Percentiles rank a stretch among this genome's conserved stretches.
phyloP scores from a whole-genome alignment of 768 basidiomycete species.

The Hirschioporus abietinus region DNA sequence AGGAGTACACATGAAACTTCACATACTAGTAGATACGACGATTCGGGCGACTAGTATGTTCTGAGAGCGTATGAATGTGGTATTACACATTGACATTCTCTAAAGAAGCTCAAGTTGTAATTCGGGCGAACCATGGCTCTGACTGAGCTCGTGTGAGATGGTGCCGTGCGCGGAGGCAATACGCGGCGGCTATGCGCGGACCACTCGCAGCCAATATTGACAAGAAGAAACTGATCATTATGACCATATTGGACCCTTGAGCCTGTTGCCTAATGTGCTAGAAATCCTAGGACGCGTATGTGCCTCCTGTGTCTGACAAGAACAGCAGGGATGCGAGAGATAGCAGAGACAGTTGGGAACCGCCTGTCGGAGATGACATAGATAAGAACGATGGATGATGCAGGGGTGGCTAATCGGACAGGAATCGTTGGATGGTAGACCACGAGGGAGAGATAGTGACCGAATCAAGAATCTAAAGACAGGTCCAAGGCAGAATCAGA shows the following conservation, averaged over 20 bases:
- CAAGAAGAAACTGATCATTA: too few species aligned
- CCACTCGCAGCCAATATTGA: too few species aligned
- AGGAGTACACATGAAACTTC: too few species aligned
- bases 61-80: too few species aligned
- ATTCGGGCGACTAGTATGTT: too few species aligned
- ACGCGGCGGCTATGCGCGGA: too few species aligned
- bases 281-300: background rate
- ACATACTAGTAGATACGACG: too few species aligned
- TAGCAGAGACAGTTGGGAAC: background rate
- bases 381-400: background rate
- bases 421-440: background rate
- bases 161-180: too few species aligned
- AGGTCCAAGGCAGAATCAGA: background rate
- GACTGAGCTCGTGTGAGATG: background rate
- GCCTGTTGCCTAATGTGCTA: too few species aligned
- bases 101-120: too few species aligned
- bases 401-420: background rate
- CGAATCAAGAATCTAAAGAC: background rate
- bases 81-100: too few species aligned
- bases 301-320: background rate
- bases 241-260: too few species aligned
- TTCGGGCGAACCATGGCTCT: background rate
- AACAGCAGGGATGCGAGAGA: background rate
- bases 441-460: background rate
- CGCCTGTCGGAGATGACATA: background rate